phyloP scores from a whole-genome alignment of 2,329 filamentous ascomycete genomes.

The Monilinia aucupariae region DNA sequence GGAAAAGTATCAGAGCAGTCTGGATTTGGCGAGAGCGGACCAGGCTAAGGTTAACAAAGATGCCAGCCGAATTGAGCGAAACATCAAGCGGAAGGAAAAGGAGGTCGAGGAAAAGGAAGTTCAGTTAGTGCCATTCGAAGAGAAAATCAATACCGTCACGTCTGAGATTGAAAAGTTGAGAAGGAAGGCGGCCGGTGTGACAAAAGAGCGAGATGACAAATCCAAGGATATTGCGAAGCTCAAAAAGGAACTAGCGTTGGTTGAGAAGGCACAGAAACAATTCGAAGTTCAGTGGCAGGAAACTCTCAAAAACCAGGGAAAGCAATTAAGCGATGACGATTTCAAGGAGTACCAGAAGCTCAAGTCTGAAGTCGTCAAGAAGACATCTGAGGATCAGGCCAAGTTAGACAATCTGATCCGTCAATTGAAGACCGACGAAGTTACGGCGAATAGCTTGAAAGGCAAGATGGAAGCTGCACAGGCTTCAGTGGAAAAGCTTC shows the following conservation, averaged over 20 bases:
- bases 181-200: constrained; percentile 62
- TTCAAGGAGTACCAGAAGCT: constrained; percentile 84
- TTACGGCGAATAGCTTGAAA: constrained; percentile 82
- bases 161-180: constrained; percentile 64
- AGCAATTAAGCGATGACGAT: constrained; percentile 77
- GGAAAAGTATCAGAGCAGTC: constrained; percentile 71
- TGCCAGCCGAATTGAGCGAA: constrained; percentile 74
- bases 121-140: constrained; percentile 79
- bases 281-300: constrained; percentile 87
- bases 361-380: constrained; percentile 77
- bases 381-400: constrained; percentile 72
- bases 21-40: constrained; percentile 79
- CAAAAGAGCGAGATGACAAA: constrained; percentile 72
- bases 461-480: constrained; percentile 79
- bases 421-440: constrained; percentile 85
- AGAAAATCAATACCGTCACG: constrained; percentile 78
- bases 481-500: constrained; percentile 66
- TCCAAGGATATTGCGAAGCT: constrained; percentile 63
- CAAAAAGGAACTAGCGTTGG: constrained; percentile 71
- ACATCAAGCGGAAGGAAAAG: constrained; percentile 79
- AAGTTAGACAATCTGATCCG: constrained; percentile 82
- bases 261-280: constrained; percentile 84
- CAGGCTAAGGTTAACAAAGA: constrained; percentile 72
- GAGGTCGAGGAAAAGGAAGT: constrained; percentile 83
- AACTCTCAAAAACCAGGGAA: constrained; percentile 78